Conservation (phyloP, 1,284 basidiomycete genomes). For the Pyrrhoderma lamaoense region DNA sequence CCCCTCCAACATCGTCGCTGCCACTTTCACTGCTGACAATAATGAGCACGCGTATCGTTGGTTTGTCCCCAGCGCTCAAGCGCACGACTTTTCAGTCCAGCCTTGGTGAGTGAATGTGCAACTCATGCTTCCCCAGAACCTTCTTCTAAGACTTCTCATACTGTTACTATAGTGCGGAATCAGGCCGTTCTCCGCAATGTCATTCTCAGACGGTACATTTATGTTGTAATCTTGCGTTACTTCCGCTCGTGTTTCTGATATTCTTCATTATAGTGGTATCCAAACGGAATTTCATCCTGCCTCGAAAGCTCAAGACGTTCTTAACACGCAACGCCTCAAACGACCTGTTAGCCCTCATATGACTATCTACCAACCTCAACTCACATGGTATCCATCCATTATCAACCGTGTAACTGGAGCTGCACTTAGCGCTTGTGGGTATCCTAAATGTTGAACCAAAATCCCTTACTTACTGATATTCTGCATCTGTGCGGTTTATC, state of each 20-base stretch:
- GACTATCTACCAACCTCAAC: constrained; percentile 93
- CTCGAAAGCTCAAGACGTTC: constrained; percentile 53
- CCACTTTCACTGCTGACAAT: constrained; percentile 26
- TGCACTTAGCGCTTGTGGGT: constrained; percentile 72
- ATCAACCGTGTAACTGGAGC: constrained; percentile 80
- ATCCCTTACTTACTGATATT: constrained; percentile 3
- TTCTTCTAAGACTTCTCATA: constrained; percentile 7
- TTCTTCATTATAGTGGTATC: constrained; percentile 33
- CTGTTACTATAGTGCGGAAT: constrained; percentile 33
- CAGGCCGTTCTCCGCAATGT: constrained; percentile 36
- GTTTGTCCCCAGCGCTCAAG: constrained; percentile 47
- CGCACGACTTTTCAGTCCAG: constrained; percentile 42
- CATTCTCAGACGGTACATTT: constrained; percentile 40
- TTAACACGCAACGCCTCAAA: constrained; percentile 81
- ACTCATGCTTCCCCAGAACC: no score
- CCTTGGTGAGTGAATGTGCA: constrained; percentile 32
- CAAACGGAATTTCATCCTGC: constrained; percentile 61
- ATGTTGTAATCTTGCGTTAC: not conserved
- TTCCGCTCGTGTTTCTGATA: not conserved
- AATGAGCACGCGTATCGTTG: constrained; percentile 44
- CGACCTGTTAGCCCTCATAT: constrained; percentile 91
- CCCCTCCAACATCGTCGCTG: no score
- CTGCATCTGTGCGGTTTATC: no score
- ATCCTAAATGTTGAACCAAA: not conserved
- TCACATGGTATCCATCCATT: constrained; percentile 86